Percentiles rank a stretch among this genome's conserved stretches.
phyloP scores from a whole-genome alignment of 1,139 yeast species.

The Sugiyamaella paludigena region DNA sequence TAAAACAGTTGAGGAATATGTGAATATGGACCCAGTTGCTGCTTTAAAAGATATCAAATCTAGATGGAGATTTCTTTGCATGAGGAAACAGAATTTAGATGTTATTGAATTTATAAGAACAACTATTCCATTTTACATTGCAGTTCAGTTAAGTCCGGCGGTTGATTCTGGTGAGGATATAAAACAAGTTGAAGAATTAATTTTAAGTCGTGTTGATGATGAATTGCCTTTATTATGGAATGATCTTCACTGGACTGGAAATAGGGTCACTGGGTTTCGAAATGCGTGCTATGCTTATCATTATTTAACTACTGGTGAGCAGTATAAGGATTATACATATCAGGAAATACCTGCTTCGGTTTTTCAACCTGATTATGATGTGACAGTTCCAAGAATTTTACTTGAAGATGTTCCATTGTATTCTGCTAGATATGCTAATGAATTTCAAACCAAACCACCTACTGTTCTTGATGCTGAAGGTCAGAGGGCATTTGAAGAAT shows the following conservation, averaged over 20 bases:
- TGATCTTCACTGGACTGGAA: constrained; percentile 14
- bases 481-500: constrained; percentile 5
- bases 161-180: constrained; percentile 2
- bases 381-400: constrained; percentile 9
- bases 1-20: constrained; percentile 6
- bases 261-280: constrained; percentile 10
- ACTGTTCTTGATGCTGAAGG: constrained; percentile 10
- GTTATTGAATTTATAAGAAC: constrained; percentile 8
- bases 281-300: constrained; percentile 12
- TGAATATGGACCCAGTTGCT: background rate
- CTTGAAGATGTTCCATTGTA: constrained; percentile 7
- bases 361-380: constrained; percentile 2
- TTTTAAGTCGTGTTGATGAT: constrained; percentile 2
- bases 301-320: constrained; percentile 9
- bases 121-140: constrained; percentile 9
- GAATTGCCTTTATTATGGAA: constrained; percentile 12
- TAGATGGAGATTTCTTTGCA: constrained; percentile 11
- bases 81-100: constrained; percentile 9
- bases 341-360: constrained; percentile 6
- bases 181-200: constrained; percentile 1
- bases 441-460: constrained; percentile 4
- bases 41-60: constrained; percentile 7
- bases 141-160: constrained; percentile 9
- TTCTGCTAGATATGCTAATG: constrained; percentile 9
- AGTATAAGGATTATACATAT: constrained; percentile 1